Conservation (phyloP, 495 filamentous ascomycete species). For the Xylaria flabelliformis region DNA sequence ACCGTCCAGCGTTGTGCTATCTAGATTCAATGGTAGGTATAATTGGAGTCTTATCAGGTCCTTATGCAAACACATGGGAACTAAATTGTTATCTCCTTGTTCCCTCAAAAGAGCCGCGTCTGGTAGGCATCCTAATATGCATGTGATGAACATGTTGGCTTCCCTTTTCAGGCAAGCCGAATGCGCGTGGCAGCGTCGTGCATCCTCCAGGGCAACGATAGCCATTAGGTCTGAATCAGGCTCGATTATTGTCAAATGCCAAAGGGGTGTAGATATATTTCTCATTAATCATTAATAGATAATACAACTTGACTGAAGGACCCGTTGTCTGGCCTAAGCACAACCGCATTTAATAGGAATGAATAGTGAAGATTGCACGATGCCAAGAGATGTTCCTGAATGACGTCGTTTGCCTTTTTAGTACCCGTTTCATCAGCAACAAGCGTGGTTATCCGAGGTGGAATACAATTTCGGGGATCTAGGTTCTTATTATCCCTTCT, state of each 20-base stretch:
- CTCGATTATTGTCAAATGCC: background rate
- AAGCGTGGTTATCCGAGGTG: background rate
- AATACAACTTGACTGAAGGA: background rate
- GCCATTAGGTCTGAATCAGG: background rate
- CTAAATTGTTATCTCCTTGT: constrained; percentile 27
- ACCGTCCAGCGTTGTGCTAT: background rate
- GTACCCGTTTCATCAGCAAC: background rate
- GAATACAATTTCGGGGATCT: background rate
- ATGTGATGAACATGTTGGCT: constrained; percentile 3
- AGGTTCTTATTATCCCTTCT: background rate
- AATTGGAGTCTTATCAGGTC: background rate
- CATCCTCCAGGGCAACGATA: background rate
- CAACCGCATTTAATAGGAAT: background rate
- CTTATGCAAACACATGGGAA: background rate
- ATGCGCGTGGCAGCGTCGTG: background rate
- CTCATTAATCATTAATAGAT: background rate
- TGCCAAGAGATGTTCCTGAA: background rate
- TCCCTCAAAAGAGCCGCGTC: constrained; percentile 15
- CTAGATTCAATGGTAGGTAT: background rate
- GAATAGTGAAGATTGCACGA: background rate
- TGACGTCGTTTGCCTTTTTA: background rate
- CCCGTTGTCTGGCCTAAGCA: too few relatives aligned
- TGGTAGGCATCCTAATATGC: background rate
- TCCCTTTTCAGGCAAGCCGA: constrained; percentile 12
- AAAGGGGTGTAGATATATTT: background rate